These are phyloP conservation scores for Chlorella vulgaris DNA, from an alignment of 139 green algal genomes.

Conservation along the genomic window DNA sequence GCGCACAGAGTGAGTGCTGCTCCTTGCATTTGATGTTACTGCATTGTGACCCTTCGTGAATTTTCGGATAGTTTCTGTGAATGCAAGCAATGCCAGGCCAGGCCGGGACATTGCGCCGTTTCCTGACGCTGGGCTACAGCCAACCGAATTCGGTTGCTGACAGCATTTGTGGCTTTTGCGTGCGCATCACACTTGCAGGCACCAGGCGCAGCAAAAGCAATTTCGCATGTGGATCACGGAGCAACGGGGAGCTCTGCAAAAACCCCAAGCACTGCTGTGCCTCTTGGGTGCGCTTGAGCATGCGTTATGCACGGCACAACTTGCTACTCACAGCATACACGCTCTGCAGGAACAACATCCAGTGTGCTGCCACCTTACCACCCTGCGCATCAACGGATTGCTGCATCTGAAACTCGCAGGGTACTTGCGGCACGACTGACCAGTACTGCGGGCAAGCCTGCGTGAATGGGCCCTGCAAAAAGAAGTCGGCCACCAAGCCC, in stretches of 20 bases:
- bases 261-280: constrained; percentile 15
- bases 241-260: constrained; percentile 23
- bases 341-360: too few relatives aligned
- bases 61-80: neutral
- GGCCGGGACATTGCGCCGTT: too few relatives aligned
- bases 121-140: too few relatives aligned
- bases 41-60: neutral
- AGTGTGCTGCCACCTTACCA: too few relatives aligned
- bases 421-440: constrained; percentile 3
- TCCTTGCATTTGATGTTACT: neutral
- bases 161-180: too few relatives aligned
- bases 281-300: neutral
- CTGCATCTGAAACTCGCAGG: too few relatives aligned
- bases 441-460: constrained; percentile 4
- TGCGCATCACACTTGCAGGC: too few relatives aligned
- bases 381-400: too few relatives aligned
- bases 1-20: neutral
- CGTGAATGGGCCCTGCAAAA: neutral
- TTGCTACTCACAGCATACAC: neutral
- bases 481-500: too few relatives aligned
- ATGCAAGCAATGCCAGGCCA: too few relatives aligned
- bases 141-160: too few relatives aligned
- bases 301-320: neutral
- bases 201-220: constrained; percentile 17
- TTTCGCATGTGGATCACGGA: constrained; percentile 10